phyloP scores from a whole-genome alignment of 768 basidiomycete genomes.

The Amyloporia xantha region DNA sequence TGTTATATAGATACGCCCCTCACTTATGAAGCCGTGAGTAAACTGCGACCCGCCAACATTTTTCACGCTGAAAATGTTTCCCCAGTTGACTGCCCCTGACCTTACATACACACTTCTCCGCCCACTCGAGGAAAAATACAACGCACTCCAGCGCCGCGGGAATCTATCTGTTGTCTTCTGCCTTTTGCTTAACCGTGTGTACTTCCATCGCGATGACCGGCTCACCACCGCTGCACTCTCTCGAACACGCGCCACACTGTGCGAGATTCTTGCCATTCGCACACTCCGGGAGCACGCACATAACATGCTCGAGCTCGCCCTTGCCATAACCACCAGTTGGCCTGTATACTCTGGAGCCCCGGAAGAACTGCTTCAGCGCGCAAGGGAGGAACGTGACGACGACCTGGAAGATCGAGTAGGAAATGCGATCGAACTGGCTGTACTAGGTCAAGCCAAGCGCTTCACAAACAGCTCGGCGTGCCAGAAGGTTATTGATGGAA shows the following conservation, averaged over 20 bases:
- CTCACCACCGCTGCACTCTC: constrained; percentile 66
- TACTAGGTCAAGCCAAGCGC: constrained; percentile 76
- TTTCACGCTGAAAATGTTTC: background rate
- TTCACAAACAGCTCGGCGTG: constrained; percentile 88
- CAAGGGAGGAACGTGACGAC: constrained; percentile 57
- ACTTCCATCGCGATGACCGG: constrained; percentile 76
- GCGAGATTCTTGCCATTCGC: constrained; percentile 85
- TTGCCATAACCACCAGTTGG: constrained; percentile 76
- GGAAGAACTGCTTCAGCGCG: constrained; percentile 46
- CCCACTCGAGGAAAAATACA: constrained; percentile 85
- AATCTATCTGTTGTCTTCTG: constrained; percentile 88
- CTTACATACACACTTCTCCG: constrained; percentile 86
- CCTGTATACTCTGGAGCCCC: constrained; percentile 74
- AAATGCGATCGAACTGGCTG: constrained; percentile 91
- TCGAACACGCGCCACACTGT: constrained; percentile 69
- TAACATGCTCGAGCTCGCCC: constrained; percentile 59
- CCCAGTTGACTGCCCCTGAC: constrained; percentile 75
- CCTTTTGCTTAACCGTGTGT: constrained; percentile 78
- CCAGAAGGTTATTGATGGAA: constrained; percentile 83
- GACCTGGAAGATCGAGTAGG: constrained; percentile 77
- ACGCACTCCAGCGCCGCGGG: constrained; percentile 56
- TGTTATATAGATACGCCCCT: constrained; percentile 69
- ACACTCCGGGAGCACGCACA: constrained; percentile 67
- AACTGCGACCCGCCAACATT: background rate
- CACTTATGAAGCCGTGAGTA: constrained; percentile 67